Conservation (phyloP, 345 rosid genomes). For the Gossypium thurberi region DNA sequence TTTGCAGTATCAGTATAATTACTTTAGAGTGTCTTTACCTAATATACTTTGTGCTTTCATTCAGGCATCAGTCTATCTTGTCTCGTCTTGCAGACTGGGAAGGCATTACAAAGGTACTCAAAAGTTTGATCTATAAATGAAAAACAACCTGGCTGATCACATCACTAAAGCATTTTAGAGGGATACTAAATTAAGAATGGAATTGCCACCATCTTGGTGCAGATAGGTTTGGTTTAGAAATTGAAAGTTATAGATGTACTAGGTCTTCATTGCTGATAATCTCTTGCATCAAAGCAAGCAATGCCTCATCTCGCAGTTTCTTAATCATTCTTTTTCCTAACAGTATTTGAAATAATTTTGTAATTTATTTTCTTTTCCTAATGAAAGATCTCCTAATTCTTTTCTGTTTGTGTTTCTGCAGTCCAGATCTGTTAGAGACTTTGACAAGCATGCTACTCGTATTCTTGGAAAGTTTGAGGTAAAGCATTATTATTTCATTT, state of each 20-base stretch:
- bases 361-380: not conserved
- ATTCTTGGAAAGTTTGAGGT: constrained; percentile 79
- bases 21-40: not conserved
- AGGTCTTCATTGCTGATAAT: not conserved
- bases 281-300: not conserved
- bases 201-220: not conserved
- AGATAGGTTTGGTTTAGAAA: not conserved
- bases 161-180: not conserved
- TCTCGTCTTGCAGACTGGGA: constrained; percentile 87
- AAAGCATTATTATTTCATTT: constrained; percentile 6
- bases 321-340: not conserved
- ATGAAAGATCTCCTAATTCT: not conserved
- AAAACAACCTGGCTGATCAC: not conserved
- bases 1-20: not conserved
- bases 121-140: not conserved
- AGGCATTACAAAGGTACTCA: constrained; percentile 64
- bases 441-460: constrained; percentile 65
- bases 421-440: constrained; percentile 82
- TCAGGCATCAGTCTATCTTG: constrained; percentile 72
- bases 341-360: not conserved
- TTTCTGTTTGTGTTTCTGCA: constrained; percentile 22
- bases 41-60: constrained; percentile 12
- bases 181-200: not conserved
- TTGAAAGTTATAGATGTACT: not conserved
- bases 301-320: not conserved